Evolutionary conservation across 2,329 filamentous ascomycete genomes (phyloP), one percentile per base, ranked within the genome.

Genomic region (Camillea tinctor): DNA sequence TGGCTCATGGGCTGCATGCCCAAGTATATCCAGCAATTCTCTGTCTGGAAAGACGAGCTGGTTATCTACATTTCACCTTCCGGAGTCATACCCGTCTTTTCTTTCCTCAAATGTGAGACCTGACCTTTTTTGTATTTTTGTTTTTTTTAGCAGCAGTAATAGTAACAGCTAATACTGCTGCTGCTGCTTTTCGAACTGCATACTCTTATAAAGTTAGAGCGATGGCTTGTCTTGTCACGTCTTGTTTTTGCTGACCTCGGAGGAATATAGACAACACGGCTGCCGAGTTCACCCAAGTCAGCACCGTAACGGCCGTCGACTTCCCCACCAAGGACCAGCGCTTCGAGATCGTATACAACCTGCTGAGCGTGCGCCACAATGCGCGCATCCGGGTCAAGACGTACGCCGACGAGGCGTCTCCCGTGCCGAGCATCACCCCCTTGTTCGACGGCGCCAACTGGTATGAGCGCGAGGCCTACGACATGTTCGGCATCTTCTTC

Each of bases 1-100:
- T 99, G 97, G 85, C 81, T 99, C 72, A 94, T 99, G 87, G 93
- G 93, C 68, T 96, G 92, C 77, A 80, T 99, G 73, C 96, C 95
- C 71, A 98, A 97, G 83, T 97, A 97, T 79, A 87, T 99, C 71
- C 96, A 99, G 81, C 95, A 99, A 80, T 98, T 98, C 81, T 96
- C 93, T 13, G 94, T 99, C 58, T 99, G 95, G 95, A 99, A 99
- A 81, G 95, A 99, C 75, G 95, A 99, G 79, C 87, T 99, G 74
- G 93, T 90, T 70, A 92, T 97, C 76, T 94, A 96, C 79, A 95
- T 98, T 73, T 84, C 92, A 53, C 95, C 95, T 1, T 80, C 90
- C 44, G 95, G 92, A 68, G 88, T 98, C 69, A 86, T 97, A 68
- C 95, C 95, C 48, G 90, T 96, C 71, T 93, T 99, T 77, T 87